Evolutionary conservation across 2,329 filamentous ascomycete species (phyloP), one percentile per base, ranked within the genome.

Genomic region (Pezicula carpinea): DNA sequence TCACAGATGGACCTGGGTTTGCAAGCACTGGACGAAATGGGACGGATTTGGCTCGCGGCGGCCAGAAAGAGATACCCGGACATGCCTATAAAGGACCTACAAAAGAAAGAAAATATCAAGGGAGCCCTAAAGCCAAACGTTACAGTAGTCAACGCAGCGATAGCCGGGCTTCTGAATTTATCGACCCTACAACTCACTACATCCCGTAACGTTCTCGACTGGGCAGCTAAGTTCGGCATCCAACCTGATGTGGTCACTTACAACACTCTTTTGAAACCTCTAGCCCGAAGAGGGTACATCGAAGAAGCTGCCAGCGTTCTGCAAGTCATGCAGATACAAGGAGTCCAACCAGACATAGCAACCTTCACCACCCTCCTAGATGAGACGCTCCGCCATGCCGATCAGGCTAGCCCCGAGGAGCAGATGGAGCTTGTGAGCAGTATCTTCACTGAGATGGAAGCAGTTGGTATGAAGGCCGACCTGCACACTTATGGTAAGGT

Each of bases 351-450:
- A 1, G 80, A 90, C 61, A 70, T 74, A n/a, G 76, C 76, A 5
- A 93, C 89, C 0, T 88, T 87, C 64, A 87, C 82, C 18, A 80
- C 89, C 51, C 73, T 93, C 47, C 70, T 93, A 6, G 80, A 85
- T 35, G 77, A 76, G 58, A 64, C 78, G 50, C 67, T 79, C 57
- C 59, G 68, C 52, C 56, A 64, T 34, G 65, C 79, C 35, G 59
- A 66, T 32, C 43, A 55, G 22, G 59, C 72, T 40, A 62, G 69
- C 2, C 64, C 71, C 0, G 64, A 70, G 10, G 71, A 81, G 45
- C 82, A 85, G 61, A 59, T 63, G 17, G 59, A 65, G 2, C 68
- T 73, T 15, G 72, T 89, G 6, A 57, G 72, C n/a, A 60, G 63
- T 4, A 69, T 85, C 39, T 73, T 91, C 44, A 53, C 65, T 3